Percentiles rank a stretch among this genome's conserved stretches.
phyloP scores from a whole-genome alignment of 495 filamentous ascomycete genomes.

The Xylaria intraflava region DNA sequence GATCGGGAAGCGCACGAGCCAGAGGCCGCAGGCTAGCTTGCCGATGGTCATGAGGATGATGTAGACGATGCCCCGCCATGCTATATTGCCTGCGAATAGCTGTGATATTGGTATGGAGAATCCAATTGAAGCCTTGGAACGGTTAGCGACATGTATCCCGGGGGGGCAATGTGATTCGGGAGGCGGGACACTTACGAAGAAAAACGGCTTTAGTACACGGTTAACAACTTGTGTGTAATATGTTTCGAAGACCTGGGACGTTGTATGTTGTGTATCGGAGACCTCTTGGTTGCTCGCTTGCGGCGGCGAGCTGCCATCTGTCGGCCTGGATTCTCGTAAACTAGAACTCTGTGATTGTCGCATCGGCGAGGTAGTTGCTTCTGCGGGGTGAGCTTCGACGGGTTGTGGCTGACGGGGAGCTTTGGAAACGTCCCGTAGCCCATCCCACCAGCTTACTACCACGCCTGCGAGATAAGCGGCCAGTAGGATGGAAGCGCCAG shows the following conservation, averaged over 20 bases:
- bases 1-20: constrained; percentile 49
- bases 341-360: background rate
- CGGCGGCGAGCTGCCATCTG: background rate
- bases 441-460: constrained; percentile 47
- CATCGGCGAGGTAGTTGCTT: background rate
- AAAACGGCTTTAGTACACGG: constrained; percentile 61
- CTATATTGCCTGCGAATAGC: constrained; percentile 55
- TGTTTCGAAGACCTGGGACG: constrained; percentile 42
- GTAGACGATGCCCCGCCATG: constrained; percentile 72
- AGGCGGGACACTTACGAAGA: constrained; percentile 51
- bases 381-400: background rate
- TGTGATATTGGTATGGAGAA: constrained; percentile 70
- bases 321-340: background rate
- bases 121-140: constrained; percentile 58
- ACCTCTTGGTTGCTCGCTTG: background rate
- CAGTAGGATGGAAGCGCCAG: constrained; percentile 63
- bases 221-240: constrained; percentile 49
- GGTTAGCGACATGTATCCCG: background rate
- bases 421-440: background rate
- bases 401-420: background rate
- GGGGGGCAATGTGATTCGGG: no score
- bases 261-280: constrained; percentile 18
- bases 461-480: constrained; percentile 64
- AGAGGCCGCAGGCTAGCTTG: constrained; percentile 57
- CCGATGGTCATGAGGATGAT: constrained; percentile 60